Evolutionary conservation across 768 basidiomycete genomes (phyloP).

Genomic region (Suillus decipiens): DNA sequence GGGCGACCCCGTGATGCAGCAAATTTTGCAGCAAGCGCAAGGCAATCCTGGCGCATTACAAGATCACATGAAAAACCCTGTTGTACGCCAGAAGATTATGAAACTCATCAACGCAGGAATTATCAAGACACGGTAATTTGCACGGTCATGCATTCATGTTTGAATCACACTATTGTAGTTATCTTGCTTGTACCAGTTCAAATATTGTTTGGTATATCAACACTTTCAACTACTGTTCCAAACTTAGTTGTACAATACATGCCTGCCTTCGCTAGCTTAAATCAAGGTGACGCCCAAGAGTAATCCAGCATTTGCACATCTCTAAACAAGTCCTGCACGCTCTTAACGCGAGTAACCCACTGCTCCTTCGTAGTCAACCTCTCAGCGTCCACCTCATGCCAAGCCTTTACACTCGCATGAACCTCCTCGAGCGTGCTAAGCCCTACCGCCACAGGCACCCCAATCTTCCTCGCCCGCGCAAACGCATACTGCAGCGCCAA

Average conservation of each 20-base stretch:
- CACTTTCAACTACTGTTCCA: neutral
- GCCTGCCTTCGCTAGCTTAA: neutral
- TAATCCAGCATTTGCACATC: slow-evolving; percentile 52
- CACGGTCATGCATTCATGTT: neutral
- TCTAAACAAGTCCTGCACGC: slow-evolving; percentile 47
- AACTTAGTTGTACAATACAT: neutral
- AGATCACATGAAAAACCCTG: slow-evolving; percentile 95
- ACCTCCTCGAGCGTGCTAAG: slow-evolving; percentile 73
- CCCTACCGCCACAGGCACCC: slow-evolving; percentile 70
- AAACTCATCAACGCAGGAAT: slow-evolving; percentile 93
- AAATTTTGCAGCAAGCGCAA: slow-evolving; percentile 94
- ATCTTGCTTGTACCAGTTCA: neutral
- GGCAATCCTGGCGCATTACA: slow-evolving; percentile 83
- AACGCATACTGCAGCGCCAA: slow-evolving; percentile 78
- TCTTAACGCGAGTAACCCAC: slow-evolving; percentile 42
- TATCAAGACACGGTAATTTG: slow-evolving; percentile 75
- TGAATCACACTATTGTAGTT: slow-evolving; percentile 6
- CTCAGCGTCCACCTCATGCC: slow-evolving; percentile 57
- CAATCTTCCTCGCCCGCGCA: slow-evolving; percentile 42
- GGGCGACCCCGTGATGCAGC: slow-evolving; percentile 91
- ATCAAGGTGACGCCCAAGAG: slow-evolving; percentile 63
- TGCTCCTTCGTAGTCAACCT: slow-evolving; percentile 35
- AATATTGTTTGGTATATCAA: neutral
- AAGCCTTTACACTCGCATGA: slow-evolving; percentile 68
- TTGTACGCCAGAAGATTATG: slow-evolving; percentile 77